Percentiles rank a stretch among this genome's conserved stretches.
These are phyloP conservation scores for Cryptococcus wingfieldii DNA, from an alignment of 1,284 basidiomycete species.

Conservation along the genomic window DNA sequence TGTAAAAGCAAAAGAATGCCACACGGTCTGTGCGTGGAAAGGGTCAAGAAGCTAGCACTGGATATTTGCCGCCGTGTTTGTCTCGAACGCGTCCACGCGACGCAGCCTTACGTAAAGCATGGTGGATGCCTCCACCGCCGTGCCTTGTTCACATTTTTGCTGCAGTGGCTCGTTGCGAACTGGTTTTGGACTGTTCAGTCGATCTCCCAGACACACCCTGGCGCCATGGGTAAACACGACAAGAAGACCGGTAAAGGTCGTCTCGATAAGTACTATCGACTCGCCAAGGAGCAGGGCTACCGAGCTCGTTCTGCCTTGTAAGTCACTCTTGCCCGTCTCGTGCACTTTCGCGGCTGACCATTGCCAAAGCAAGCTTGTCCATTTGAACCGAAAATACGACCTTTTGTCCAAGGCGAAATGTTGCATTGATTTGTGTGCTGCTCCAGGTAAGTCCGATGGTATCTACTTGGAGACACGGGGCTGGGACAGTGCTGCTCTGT, in stretches of 20 bases:
- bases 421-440: constrained; percentile 97
- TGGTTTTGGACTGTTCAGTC: background rate
- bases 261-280: constrained; percentile 88
- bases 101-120: too few species aligned
- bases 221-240: constrained; percentile 50
- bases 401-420: constrained; percentile 89
- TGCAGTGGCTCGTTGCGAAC: background rate
- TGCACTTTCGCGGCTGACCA: background rate
- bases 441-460: constrained; percentile 60
- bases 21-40: background rate
- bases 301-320: constrained; percentile 95
- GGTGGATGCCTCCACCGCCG: too few species aligned
- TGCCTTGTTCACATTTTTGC: background rate
- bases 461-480: too few species aligned
- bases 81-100: too few species aligned
- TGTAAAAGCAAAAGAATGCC: background rate
- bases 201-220: background rate
- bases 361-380: constrained; percentile 74
- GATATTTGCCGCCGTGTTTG: background rate
- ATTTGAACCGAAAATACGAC: constrained; percentile 96
- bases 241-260: constrained; percentile 71
- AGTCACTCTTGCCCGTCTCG: constrained; percentile 18
- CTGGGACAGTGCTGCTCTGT: too few species aligned
- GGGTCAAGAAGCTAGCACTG: background rate
- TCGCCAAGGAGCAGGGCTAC: constrained; percentile 86